These are phyloP conservation scores for Gynochthodes officinalis DNA, from an alignment of 257 asterid genomes.

Conservation along the genomic window DNA sequence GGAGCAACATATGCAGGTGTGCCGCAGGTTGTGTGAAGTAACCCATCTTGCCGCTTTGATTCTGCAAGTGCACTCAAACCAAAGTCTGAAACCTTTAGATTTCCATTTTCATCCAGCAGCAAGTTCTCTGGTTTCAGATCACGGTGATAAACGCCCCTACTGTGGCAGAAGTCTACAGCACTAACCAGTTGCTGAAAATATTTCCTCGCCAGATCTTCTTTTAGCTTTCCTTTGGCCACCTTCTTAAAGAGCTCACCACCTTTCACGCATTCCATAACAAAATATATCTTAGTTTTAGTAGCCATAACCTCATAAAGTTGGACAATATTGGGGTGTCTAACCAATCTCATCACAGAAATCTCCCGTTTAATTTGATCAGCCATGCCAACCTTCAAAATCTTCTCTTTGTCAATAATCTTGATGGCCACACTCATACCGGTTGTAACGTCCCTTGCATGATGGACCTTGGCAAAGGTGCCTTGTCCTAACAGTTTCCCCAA, in stretches of 20 bases:
- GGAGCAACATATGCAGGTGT: slow-evolving; percentile 92
- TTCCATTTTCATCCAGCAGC: slow-evolving; percentile 40
- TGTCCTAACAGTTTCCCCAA: slow-evolving; percentile 83
- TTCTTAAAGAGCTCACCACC: slow-evolving; percentile 47
- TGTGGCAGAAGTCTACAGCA: slow-evolving; percentile 46
- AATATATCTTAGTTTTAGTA: slow-evolving; percentile 37
- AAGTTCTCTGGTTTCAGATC: slow-evolving; percentile 51
- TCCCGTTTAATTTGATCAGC: slow-evolving; percentile 45
- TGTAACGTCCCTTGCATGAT: slow-evolving; percentile 58
- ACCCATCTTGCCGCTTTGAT: slow-evolving; percentile 59
- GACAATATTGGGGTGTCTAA: slow-evolving; percentile 36
- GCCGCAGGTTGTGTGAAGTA: slow-evolving; percentile 62
- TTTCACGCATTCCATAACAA: slow-evolving; percentile 43
- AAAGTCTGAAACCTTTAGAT: slow-evolving; percentile 42
- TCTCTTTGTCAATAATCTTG: slow-evolving; percentile 59
- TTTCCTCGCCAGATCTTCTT: slow-evolving; percentile 42
- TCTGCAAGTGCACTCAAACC: slow-evolving; percentile 55
- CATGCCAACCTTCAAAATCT: slow-evolving; percentile 38
- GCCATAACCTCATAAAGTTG: slow-evolving; percentile 49
- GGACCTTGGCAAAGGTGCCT: slow-evolving; percentile 84
- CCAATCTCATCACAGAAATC: slow-evolving; percentile 44
- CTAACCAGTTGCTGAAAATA: slow-evolving; percentile 42
- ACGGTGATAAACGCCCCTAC: slow-evolving; percentile 42
- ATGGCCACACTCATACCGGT: slow-evolving; percentile 60
- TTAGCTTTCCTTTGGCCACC: slow-evolving; percentile 38